Evolutionary conservation across 139 green algal genomes (phyloP), one percentile per base, ranked within the genome.

Genomic region (Pleodorina starrii): DNA sequence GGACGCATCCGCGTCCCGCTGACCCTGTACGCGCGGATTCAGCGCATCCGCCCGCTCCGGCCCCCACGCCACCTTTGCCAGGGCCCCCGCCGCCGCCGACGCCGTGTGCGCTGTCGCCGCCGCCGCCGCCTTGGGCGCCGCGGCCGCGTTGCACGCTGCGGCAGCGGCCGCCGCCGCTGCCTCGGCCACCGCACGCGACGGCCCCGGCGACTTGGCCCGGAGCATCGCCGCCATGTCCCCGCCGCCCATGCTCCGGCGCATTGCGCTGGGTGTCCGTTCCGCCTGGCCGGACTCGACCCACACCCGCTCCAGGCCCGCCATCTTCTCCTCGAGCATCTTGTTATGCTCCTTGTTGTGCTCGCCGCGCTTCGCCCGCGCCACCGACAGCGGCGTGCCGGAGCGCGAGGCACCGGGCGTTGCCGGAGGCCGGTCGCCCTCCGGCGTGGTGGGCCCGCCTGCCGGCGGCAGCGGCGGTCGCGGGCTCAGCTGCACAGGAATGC

Each of bases 261-360:
- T 54, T 14, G 57, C 21, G 11, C 10, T 57, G 27, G 89, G 89
- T 5, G 89, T 84, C 16, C 54, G 81, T 2, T 44, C 88, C 25
- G 81, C 83, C 75, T 92, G 89, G 25, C 89, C 89, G 10, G 89
- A 90, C 50, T 51, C 29, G 25, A 90, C 78, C 90, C 90, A 92
- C 48, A 68, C 44, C 25, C 11, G 57, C 68, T 92, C 78, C 48
- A 92, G 77, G 21, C 76, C 80, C 0, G 75, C 57, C 35, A 86
- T 40, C 36, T 86, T 90, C 42, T 66, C 75, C 10, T n/a, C 59
- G 0, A 90, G 77, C 17, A 69, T 11, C 77, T 82, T 48, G 60
- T 90, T 44, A 32, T 86, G 81, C 43, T 77, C 5, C 77, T 82
- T 48, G 60, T 90, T 44, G 43, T 86, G 81, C 43, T 77, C 5